A percentile compares a stretch with the other conserved stretches of the same genome.
These are phyloP conservation scores for Fusarium denticulatum DNA, from an alignment of 2,329 filamentous ascomycete species.

Conservation along the genomic window DNA sequence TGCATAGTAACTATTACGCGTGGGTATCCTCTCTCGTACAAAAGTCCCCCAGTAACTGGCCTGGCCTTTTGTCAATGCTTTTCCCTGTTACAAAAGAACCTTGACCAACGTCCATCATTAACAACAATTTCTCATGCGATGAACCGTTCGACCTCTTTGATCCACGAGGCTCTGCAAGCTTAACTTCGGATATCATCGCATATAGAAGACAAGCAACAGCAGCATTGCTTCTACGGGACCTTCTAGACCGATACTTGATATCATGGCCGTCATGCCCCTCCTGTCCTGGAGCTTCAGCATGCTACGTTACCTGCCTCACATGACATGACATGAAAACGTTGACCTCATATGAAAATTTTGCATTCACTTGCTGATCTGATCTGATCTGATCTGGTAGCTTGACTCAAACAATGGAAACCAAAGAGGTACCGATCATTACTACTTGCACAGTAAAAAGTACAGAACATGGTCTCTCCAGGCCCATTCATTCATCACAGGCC, in stretches of 20 bases:
- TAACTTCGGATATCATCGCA: constrained; percentile 16
- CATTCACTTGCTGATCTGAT: constrained; percentile 14
- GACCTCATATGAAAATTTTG: background rate
- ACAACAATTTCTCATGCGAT: background rate
- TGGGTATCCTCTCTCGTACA: constrained; percentile 32
- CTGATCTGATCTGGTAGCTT: constrained; percentile 17
- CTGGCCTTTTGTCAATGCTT: constrained; percentile 15
- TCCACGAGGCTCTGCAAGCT: constrained; percentile 25
- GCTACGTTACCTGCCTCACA: constrained; percentile 23
- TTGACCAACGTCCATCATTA: constrained; percentile 3
- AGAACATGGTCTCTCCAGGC: constrained; percentile 35
- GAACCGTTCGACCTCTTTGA: constrained; percentile 21
- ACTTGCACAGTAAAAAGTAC: constrained; percentile 43
- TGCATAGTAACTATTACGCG: constrained; percentile 30
- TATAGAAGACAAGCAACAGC: background rate
- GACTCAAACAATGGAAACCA: constrained; percentile 20
- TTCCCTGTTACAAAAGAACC: constrained; percentile 28
- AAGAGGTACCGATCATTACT: constrained; percentile 37
- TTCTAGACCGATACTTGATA: constrained; percentile 1
- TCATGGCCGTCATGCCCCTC: background rate
- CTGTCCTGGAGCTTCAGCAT: background rate
- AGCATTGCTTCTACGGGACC: background rate
- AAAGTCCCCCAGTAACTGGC: constrained; percentile 36
- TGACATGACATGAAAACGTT: background rate
- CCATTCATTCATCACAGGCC: constrained; percentile 24